Conservation (phyloP, 129 eudicot genomes). For the Artemisia argyi region DNA sequence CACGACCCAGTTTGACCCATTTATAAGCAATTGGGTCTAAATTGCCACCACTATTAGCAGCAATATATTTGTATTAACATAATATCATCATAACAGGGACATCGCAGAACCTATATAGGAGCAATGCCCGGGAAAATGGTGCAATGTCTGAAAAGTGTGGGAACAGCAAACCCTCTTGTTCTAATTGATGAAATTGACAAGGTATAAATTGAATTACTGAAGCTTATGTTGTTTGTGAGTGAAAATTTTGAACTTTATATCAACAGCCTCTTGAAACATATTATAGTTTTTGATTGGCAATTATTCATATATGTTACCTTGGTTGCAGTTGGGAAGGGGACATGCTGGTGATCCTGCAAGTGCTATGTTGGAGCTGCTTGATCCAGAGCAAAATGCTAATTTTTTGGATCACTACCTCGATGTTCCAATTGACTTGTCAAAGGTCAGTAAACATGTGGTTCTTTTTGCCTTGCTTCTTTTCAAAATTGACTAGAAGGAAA, state of each 20-base stretch:
- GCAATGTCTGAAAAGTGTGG: constrained; percentile 94
- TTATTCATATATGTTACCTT: constrained; percentile 7
- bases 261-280: constrained; percentile 1
- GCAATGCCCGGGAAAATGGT: constrained; percentile 99
- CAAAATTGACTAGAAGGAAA: neutral
- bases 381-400: constrained; percentile 97
- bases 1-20: neutral
- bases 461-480: neutral
- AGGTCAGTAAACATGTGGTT: constrained; percentile 47
- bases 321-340: constrained; percentile 87
- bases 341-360: constrained; percentile 99
- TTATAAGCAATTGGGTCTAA: neutral
- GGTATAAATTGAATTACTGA: constrained; percentile 38
- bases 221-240: neutral
- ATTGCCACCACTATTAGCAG: neutral
- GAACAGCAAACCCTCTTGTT: constrained; percentile 98
- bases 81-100: constrained; percentile 55
- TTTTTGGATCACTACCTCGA: constrained; percentile 96
- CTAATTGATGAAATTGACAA: constrained; percentile 98
- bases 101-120: constrained; percentile 96
- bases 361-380: constrained; percentile 99
- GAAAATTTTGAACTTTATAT: neutral
- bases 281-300: neutral
- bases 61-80: constrained; percentile 20
- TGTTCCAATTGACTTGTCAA: constrained; percentile 91